Conservation (phyloP, 164 flowering plant genomes). For the Aristolochia contorta region DNA sequence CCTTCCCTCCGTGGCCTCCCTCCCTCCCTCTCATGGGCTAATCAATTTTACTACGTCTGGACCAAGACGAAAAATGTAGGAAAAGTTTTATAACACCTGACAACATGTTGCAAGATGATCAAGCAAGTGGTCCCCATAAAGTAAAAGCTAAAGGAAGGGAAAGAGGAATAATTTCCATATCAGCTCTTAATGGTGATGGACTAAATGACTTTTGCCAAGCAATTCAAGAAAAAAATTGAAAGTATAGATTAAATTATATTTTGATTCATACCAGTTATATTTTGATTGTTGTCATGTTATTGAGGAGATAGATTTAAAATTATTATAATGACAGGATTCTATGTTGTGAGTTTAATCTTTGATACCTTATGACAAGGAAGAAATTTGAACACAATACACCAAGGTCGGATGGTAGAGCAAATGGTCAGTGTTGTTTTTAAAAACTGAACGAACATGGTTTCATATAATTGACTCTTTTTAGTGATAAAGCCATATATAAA, state of each 20-base stretch:
- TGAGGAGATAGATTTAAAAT: neutral
- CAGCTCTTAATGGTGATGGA: constrained; percentile 75
- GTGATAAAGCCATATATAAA: too few species aligned
- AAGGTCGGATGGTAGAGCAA: constrained; percentile 77
- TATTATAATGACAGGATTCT: constrained; percentile 42
- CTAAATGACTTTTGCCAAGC: constrained; percentile 65
- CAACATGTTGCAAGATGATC: constrained; percentile 51
- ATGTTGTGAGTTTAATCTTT: constrained; percentile 95
- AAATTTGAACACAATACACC: constrained; percentile 80
- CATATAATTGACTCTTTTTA: too few species aligned
- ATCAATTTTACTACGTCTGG: too few species aligned
- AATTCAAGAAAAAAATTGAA: constrained; percentile 62
- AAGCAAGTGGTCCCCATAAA: constrained; percentile 44
- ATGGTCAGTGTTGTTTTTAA: too few species aligned
- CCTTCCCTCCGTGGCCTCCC: too few species aligned
- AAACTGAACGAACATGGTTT: too few species aligned
- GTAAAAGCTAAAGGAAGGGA: constrained; percentile 49
- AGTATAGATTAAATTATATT: constrained; percentile 19
- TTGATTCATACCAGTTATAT: neutral
- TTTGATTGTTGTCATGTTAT: neutral
- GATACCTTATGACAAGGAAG: constrained; percentile 83
- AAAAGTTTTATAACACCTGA: too few species aligned
- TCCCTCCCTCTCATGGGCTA: too few species aligned
- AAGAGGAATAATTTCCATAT: constrained; percentile 61
- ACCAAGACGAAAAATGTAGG: too few species aligned